Base-by-base conservation (phyloP, 495 filamentous ascomycete genomes). In the Penicillium silybi region DNA sequence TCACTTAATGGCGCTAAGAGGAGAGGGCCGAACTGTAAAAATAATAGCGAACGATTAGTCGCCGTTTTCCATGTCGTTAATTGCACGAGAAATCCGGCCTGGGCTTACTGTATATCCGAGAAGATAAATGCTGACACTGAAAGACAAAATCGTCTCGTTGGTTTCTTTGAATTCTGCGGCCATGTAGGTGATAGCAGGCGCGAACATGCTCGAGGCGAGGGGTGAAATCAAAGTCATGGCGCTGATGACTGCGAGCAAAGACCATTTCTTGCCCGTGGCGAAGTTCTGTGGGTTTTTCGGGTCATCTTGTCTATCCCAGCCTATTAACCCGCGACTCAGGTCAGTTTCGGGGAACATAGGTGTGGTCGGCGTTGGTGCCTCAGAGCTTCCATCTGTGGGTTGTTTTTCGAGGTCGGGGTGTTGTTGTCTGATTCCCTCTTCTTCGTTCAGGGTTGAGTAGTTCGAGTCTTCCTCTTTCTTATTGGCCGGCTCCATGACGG, bases 241-340 rank as follows among this genome's bases (percentile, higher is more conserved):
- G 32, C 68, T 72, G 38, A 74, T 59, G 4, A 76, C 57, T 1
- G 27, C 55, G 0, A 72, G 56, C 8, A 70, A 44, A 1, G 26
- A 44, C 64, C 66, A 70, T 67, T 82, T 81, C 44, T 67, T 70
- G 9, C 54, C 48, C 0, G 50, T 11, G 3, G 74, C 27, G 54
- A 86, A 89, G 62, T 90, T 90, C 61, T 85, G 74, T 0, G 87
- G 87, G 67, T 88, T 86, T 15, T 76, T 61, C 0, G 84, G 84
- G 56, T 90, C 86, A 55, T 86, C 76, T 53, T 59, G 56, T 19
- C 56, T 20, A 19, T 59, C 56, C 56, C 56, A 55, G 5, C 52
- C 56, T n/a, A n/a, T n/a, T n/a, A n/a, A n/a, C n/a, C n/a, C n/a
- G n/a, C n/a, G n/a, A n/a, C n/a, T n/a, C n/a, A n/a, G n/a, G n/a